Evolutionary conservation across 306 rosid species (phyloP).

Genomic region (Lithocarpus polystachyus): DNA sequence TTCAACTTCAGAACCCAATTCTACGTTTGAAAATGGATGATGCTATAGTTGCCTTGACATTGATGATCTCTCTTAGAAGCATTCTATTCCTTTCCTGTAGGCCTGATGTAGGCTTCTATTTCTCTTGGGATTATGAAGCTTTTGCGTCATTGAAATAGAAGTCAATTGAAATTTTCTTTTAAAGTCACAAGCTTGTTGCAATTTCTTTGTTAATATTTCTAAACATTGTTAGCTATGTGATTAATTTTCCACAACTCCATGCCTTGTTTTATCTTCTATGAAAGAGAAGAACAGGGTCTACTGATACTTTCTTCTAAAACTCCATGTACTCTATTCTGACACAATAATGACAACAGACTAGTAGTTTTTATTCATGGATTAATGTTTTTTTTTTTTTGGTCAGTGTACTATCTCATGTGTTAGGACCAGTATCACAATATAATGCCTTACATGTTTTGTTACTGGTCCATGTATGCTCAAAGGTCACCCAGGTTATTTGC

Average conservation of each 20-base stretch:
- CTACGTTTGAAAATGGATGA: background rate
- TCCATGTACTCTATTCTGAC: no score
- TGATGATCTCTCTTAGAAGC: background rate
- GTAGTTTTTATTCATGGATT: no score
- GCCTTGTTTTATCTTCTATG: background rate
- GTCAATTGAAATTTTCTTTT: background rate
- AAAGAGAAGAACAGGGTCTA: background rate
- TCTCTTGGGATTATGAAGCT: background rate
- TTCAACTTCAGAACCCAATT: background rate
- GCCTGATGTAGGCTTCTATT: background rate
- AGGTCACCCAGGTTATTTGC: background rate
- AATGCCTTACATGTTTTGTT: background rate
- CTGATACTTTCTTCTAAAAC: background rate
- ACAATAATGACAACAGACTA: no score
- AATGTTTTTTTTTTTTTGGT: no score
- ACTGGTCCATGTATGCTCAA: background rate
- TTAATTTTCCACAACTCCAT: background rate
- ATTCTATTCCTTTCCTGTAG: conserved; percentile 1
- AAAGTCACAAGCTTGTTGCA: conserved; percentile 7
- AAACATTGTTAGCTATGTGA: conserved; percentile 3
- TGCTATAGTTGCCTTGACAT: background rate
- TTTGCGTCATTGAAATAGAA: background rate
- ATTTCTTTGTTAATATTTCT: background rate
- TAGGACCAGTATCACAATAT: background rate
- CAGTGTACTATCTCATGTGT: background rate